Evolutionary conservation across 768 basidiomycete species (phyloP), one percentile per base, ranked within the genome.

Genomic region (Tylopilus subfusipes): DNA sequence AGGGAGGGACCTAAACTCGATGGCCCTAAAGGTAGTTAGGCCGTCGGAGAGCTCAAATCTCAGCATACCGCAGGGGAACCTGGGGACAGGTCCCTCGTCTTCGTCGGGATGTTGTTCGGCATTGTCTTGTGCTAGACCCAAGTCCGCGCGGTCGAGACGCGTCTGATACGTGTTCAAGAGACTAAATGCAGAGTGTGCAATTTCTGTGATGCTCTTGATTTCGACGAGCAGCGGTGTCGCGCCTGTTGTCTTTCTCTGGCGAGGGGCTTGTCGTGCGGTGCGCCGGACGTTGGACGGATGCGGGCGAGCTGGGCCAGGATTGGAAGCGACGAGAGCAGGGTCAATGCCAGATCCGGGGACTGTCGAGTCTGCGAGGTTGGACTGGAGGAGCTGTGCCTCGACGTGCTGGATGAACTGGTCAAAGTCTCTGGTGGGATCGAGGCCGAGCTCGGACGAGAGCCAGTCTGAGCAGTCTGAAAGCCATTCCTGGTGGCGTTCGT

Each of bases 21-120:
- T 84, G 3, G 89, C 95, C 33, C 79, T 78, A 30, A 95, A 68
- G 4, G 72, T 77, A 2, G 75, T 79, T 14, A 73, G 67, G n/a
- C 95, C 95, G 67, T 98, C 95, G 49, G 82, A 85, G 48, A 97
- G 69, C 59, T 85, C 77, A 27, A 97, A 76, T 42, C 73, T 78
- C 52, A 97, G 75, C 84, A 91, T 93, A 29, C 84, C 81, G 49
- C 92, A 73, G 4, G 92, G 84, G 68, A 93, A 98, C 52, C 79
- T 85, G 3, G 92, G 93, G 48, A 93, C 78, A 1, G 86, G 86
- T 0, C 86, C 89, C 67, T 85, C 86, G 38, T 83, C 85, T 40
- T 81, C 74, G 31, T 77, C 73, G 56, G 75, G 72, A 14, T 73
- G 72, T 57, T 82, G 83, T 14, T 77, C 78, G 12, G 76, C 77